phyloP scores from a whole-genome alignment of 2,329 filamentous ascomycete species.

The Apiospora phragmitis region DNA sequence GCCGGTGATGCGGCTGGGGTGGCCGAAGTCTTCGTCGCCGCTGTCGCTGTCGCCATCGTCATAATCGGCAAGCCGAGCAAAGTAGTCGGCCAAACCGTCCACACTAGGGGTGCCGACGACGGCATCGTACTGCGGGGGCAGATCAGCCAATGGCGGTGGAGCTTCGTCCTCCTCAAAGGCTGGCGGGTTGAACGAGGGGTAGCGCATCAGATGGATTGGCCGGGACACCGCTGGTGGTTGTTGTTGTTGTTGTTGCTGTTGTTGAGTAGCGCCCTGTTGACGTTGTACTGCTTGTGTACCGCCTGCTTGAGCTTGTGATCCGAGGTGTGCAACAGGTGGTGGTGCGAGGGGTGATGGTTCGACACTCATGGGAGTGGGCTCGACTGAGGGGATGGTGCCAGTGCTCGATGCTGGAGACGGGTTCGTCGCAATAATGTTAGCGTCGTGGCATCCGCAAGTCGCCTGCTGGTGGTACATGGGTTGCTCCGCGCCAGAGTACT shows the following conservation, averaged over 20 bases:
- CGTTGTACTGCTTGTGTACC: slow-evolving; percentile 29
- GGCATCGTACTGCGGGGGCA: slow-evolving; percentile 80
- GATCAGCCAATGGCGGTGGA: slow-evolving; percentile 68
- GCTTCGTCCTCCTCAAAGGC: slow-evolving; percentile 81
- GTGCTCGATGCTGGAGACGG: slow-evolving; percentile 68
- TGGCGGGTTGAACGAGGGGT: slow-evolving; percentile 85
- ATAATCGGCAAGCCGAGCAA: slow-evolving; percentile 74
- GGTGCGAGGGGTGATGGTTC: slow-evolving; percentile 36
- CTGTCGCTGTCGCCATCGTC: slow-evolving; percentile 48
- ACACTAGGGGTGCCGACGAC: slow-evolving; percentile 71
- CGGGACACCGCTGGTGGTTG: slow-evolving; percentile 27
- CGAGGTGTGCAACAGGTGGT: slow-evolving; percentile 57
- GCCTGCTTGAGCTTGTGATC: slow-evolving; percentile 37
- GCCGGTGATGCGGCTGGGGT: slow-evolving; percentile 45
- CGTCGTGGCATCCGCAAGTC: slow-evolving; percentile 57
- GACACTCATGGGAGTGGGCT: slow-evolving; percentile 27
- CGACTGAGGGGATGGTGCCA: slow-evolving; percentile 44
- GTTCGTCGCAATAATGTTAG: slow-evolving; percentile 48
- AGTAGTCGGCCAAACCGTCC: slow-evolving; percentile 81
- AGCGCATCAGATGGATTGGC: slow-evolving; percentile 81
- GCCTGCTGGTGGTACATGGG: slow-evolving; percentile 50
- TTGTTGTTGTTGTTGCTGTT: neutral
- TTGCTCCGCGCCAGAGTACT: slow-evolving; percentile 63
- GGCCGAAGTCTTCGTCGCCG: slow-evolving; percentile 27
- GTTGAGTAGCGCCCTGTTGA: neutral